Evolutionary conservation across 768 basidiomycete species (phyloP), one percentile per base, ranked within the genome.

Genomic region (Hypholoma sublateritium): DNA sequence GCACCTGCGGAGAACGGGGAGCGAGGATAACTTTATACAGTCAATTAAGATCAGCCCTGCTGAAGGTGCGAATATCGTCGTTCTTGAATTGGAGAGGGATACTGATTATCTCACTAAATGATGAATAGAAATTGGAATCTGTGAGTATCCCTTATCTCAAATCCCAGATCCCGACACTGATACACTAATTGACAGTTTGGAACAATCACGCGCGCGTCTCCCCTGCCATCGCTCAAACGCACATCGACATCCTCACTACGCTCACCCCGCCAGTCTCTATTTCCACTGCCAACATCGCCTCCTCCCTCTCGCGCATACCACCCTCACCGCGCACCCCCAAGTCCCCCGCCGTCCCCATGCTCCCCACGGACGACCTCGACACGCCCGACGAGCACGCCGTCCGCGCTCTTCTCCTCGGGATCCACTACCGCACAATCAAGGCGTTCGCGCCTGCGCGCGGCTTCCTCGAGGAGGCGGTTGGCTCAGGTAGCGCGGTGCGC

Each of bases 351-450:
- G 58, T 70, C 65, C 36, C 70, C 67, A 36, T 65, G 69, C 60
- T 70, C 72, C 47, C 47, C 16, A 41, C 49, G 1, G 51, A 47
- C 36, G 83, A 83, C 63, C 77, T 90, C 14, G 86, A 90, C 66
- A 88, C 85, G 0, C 72, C 84, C 0, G 90, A 92, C 62, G 90
- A 92, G 62, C 72, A 83, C 13, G 89, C 86, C 0, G 67, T 90
- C 21, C 86, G 89, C 5, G 75, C 85, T 0, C 79, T 91, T 2
- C 77, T 92, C 5, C 76, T 91, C 3, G 90, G 89, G 2, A 80
- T 87, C 62, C 74, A 79, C 14, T 81, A 89, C 63, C 82, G 87
- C 25, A 86, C 85, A 0, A 69, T 81, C 0, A 75, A 80, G 4
- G 72, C 76, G 9, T 84, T 72, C 61, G 60, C 61, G 0, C 67